Conservation (phyloP, 345 rosid species). For the Psidium guajava region DNA sequence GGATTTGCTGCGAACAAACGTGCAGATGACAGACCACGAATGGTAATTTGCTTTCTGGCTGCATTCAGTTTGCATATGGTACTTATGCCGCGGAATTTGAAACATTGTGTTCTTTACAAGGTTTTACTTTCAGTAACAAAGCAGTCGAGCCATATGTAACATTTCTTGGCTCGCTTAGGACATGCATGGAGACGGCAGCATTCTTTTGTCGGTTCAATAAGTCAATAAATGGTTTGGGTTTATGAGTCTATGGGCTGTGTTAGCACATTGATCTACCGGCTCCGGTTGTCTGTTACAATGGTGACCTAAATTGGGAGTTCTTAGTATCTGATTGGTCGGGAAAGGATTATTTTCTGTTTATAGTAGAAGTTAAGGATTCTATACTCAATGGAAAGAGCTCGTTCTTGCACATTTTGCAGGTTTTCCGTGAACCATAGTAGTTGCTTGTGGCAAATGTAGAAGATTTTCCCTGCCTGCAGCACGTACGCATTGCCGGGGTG, state of each 20-base stretch:
- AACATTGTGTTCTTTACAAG: not conserved
- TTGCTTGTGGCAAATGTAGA: not conserved
- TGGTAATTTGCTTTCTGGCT: not conserved
- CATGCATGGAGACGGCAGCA: not conserved
- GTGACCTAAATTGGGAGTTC: not conserved
- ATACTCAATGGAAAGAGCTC: not conserved
- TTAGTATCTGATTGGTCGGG: not conserved
- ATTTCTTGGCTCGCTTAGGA: not conserved
- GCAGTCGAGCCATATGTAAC: not conserved
- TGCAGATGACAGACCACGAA: not conserved
- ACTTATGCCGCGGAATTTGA: not conserved
- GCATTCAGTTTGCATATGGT: not conserved
- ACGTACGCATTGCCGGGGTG: not conserved
- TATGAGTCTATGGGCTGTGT: not conserved
- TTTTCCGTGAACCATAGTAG: not conserved
- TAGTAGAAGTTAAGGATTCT: not conserved
- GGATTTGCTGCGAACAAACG: not conserved
- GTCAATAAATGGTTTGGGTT: not conserved
- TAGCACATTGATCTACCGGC: not conserved
- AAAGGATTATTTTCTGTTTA: not conserved
- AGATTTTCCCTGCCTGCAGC: not conserved
- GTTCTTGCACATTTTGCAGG: not conserved
- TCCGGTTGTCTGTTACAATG: not conserved
- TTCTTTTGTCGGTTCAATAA: not conserved
- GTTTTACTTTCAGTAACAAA: not conserved